A percentile compares a stretch with the other conserved stretches of the same genome.
These are phyloP conservation scores for Apophysomyces sp. DNA, from an alignment of 371 early-diverging fungal species.

Conservation along the genomic window DNA sequence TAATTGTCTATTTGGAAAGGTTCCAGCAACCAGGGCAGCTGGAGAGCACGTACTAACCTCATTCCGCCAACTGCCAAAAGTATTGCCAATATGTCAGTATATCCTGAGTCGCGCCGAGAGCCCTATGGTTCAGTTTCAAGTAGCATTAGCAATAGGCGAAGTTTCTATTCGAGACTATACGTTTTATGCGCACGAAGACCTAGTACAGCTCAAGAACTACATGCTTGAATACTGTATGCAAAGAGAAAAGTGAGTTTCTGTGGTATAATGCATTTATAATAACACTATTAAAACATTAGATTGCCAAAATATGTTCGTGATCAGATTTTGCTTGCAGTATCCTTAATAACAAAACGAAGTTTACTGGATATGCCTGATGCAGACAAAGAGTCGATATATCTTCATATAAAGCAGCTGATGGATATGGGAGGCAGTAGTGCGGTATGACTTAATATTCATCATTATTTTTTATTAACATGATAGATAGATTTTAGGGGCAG, in stretches of 20 bases:
- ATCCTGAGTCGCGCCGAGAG: constrained; percentile 59
- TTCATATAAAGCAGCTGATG: constrained; percentile 51
- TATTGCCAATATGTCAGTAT: constrained; percentile 64
- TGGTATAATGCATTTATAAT: background rate
- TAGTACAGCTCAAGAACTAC: constrained; percentile 53
- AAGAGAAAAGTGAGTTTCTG: constrained; percentile 25
- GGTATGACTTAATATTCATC: constrained; percentile 19
- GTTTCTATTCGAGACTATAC: constrained; percentile 61
- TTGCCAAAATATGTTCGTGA: constrained; percentile 48
- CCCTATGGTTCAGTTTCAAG: constrained; percentile 65
- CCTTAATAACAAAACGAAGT: constrained; percentile 68
- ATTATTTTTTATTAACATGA: background rate
- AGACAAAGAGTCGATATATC: constrained; percentile 56
- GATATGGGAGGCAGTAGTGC: constrained; percentile 42
- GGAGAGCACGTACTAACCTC: constrained; percentile 59
- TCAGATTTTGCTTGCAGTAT: constrained; percentile 43
- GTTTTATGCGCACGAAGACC: constrained; percentile 47
- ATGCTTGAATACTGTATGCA: constrained; percentile 60
- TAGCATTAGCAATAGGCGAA: constrained; percentile 57
- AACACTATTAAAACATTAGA: constrained; percentile 16
- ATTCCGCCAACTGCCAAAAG: constrained; percentile 61
- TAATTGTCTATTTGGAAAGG: constrained; percentile 11
- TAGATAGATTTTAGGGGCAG: constrained; percentile 48
- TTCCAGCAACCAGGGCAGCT: constrained; percentile 57
- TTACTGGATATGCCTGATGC: constrained; percentile 56